Base-by-base conservation (phyloP, 2,329 filamentous ascomycete species). In the Stenocarpella maydis region DNA sequence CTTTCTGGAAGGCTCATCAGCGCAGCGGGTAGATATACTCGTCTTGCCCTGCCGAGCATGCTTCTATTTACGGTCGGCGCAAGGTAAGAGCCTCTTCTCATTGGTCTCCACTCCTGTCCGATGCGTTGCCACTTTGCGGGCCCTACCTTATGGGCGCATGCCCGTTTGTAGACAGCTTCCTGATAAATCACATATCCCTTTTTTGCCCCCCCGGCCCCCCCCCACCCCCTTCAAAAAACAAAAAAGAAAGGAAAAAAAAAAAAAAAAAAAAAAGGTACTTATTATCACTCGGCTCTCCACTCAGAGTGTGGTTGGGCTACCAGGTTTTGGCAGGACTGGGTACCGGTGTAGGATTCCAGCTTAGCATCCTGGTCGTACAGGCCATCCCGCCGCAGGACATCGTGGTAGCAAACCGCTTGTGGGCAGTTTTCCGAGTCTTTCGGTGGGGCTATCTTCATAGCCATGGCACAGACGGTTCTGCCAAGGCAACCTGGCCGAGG, bases 391-490 rank as follows among this genome's bases (percentile, higher is more conserved):
- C 82, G 0, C 79, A 81, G 31, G 80, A 83, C 58, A 80, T 87
- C 15, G 83, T 85, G 2, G 80, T 86, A 3, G 85, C 79, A 41
- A n/a, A 86, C 82, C 12, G 84, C 85, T 1, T 82, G 79, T 47
- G 80, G 86, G 0, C 81, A 83, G 39, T 91, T 92, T 79, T 88
- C 87, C 79, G 88, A 91, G 74, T 83, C 84, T 1, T 82, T 92
- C 1, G 89, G 90, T 47, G 90, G 89, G 3, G 88, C 90, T 1
- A 78, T 92, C 17, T 86, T 87, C 72, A 85, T 92, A 52, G 85
- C 86, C 9, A 86, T 91, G n/a, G 86, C 86, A 0, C 88, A 92
- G 77, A 88, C 89, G 28, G 83, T 91, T n/a, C 60, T 92, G 92
- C 80, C 85, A 87, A 72, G 91, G 91, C 74, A 86, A 84, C 0